phyloP scores from a whole-genome alignment of 2,329 filamentous ascomycete species.

The Hymenotorrendiella dingleyae region DNA sequence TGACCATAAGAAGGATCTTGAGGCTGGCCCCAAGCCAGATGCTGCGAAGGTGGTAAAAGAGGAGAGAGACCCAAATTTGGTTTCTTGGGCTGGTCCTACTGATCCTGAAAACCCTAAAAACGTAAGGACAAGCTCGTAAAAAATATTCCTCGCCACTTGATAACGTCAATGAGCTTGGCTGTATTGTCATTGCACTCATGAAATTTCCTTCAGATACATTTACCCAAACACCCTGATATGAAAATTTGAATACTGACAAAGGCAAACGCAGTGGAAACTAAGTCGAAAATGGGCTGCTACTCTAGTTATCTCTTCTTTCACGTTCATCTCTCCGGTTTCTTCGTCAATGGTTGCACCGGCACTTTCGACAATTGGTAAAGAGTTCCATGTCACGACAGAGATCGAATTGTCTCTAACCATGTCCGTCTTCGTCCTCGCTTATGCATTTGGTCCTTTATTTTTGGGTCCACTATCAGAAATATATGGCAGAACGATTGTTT shows the following conservation, averaged over 20 bases:
- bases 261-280: too few relatives aligned
- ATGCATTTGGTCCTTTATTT: constrained; percentile 39
- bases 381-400: constrained; percentile 43
- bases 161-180: too few relatives aligned
- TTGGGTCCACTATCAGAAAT: constrained; percentile 56
- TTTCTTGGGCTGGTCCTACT: constrained; percentile 14
- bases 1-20: constrained; percentile 8
- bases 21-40: constrained; percentile 7
- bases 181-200: too few relatives aligned
- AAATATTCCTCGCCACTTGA: too few relatives aligned
- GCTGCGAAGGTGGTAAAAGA: constrained; percentile 4
- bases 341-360: constrained; percentile 47
- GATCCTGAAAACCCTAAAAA: constrained; percentile 15
- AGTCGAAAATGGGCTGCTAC: constrained; percentile 41
- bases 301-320: constrained; percentile 39
- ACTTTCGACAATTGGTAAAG: constrained; percentile 43
- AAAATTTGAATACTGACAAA: too few relatives aligned
- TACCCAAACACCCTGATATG: too few relatives aligned
- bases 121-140: too few relatives aligned
- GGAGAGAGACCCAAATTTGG: constrained; percentile 12
- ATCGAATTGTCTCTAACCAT: constrained; percentile 41
- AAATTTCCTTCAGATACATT: too few relatives aligned
- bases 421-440: constrained; percentile 40
- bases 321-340: constrained; percentile 45
- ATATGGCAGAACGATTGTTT: constrained; percentile 37